These are phyloP conservation scores for Jasminum sambac DNA, from an alignment of 257 asterid genomes.

Conservation along the genomic window DNA sequence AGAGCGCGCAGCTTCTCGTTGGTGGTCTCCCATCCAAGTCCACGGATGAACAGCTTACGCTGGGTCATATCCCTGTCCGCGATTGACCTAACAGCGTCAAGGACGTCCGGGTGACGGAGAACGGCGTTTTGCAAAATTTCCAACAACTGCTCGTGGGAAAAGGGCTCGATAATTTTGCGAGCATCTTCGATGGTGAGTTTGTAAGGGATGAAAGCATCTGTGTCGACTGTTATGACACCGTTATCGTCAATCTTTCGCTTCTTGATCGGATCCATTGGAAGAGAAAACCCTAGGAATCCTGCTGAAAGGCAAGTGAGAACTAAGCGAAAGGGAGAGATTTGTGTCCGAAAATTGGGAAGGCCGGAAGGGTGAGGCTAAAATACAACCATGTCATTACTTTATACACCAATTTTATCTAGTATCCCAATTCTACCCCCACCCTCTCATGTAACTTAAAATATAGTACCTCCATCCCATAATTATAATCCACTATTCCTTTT, in stretches of 20 bases:
- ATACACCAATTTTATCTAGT: too few relatives aligned
- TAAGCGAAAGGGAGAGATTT: background rate
- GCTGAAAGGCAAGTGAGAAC: too few relatives aligned
- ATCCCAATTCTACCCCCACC: too few relatives aligned
- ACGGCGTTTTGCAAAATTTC: constrained; percentile 64
- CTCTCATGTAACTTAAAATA: too few relatives aligned
- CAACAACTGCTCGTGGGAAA: constrained; percentile 63
- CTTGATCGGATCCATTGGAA: constrained; percentile 56
- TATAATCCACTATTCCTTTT: too few relatives aligned
- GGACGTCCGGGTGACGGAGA: constrained; percentile 65
- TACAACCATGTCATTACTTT: too few relatives aligned
- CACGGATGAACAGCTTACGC: constrained; percentile 85
- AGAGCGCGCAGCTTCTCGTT: constrained; percentile 62
- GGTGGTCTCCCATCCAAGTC: constrained; percentile 90
- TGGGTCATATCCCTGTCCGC: constrained; percentile 62
- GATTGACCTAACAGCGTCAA: constrained; percentile 61
- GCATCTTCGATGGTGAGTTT: constrained; percentile 61
- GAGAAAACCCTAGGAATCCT: background rate
- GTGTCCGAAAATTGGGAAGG: too few relatives aligned
- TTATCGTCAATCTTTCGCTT: constrained; percentile 69
- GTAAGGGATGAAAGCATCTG: constrained; percentile 37
- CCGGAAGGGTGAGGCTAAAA: too few relatives aligned
- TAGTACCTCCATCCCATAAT: too few relatives aligned
- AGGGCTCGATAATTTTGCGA: constrained; percentile 58
- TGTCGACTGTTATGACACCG: constrained; percentile 41